A percentile compares a stretch with the other conserved stretches of the same genome.
Conservation (phyloP, 768 basidiomycete species). For the Clitopilus passeckerianus region DNA sequence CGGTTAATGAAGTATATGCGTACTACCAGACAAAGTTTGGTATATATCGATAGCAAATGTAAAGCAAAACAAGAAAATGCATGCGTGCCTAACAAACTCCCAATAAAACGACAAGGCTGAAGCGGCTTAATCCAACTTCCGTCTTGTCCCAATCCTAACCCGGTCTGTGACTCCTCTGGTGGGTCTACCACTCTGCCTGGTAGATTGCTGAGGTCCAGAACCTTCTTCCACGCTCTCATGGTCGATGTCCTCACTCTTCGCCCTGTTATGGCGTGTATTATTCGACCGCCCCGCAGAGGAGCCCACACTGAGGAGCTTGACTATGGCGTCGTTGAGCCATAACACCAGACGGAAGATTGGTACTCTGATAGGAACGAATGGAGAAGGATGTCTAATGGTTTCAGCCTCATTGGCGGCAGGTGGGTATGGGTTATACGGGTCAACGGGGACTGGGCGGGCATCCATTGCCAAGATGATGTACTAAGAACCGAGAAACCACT, state of each 20-base stretch:
- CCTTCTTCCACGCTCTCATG: conserved; percentile 2
- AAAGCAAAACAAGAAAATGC: not conserved
- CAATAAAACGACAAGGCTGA: not conserved
- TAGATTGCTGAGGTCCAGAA: not conserved
- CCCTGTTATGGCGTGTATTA: not conserved
- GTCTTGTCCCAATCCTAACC: conserved; percentile 18
- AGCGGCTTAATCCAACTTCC: not conserved
- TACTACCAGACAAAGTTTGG: conserved; percentile 1
- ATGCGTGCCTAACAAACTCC: not conserved
- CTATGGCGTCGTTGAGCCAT: conserved; percentile 67
- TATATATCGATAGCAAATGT: conserved; percentile 7
- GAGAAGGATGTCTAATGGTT: conserved; percentile 60
- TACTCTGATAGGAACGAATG: conserved; percentile 74
- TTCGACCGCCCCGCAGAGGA: conserved; percentile 7
- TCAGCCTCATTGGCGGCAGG: conserved; percentile 27
- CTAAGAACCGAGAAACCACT: conserved; percentile 27
- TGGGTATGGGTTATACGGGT: conserved; percentile 65
- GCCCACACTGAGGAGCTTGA: conserved; percentile 56
- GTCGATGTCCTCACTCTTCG: not conserved
- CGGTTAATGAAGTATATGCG: conserved; percentile 40
- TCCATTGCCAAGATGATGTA: conserved; percentile 84
- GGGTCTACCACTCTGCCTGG: not conserved
- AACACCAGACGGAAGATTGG: conserved; percentile 74
- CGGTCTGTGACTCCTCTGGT: conserved; percentile 1
- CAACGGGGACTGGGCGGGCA: conserved; percentile 65